These are phyloP conservation scores for Xylaria sp. DNA, from an alignment of 2,329 filamentous ascomycete species.

Conservation along the genomic window DNA sequence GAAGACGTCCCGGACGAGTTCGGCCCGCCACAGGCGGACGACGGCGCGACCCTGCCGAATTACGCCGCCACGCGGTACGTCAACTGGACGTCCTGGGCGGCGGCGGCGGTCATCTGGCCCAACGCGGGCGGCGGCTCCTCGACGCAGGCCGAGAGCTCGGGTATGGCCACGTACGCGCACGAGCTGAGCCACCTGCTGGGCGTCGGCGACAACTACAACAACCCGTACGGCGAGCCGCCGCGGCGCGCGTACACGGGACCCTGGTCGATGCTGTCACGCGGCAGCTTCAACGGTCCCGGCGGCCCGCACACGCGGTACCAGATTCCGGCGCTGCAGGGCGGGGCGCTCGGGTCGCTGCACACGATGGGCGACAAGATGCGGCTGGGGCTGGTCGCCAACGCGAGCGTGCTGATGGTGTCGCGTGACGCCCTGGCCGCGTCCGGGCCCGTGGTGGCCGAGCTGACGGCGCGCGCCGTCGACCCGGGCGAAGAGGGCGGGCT, in stretches of 20 bases:
- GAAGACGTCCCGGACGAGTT: conserved; percentile 53
- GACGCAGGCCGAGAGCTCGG: conserved; percentile 56
- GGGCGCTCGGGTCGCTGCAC: conserved; percentile 53
- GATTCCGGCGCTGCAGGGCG: conserved; percentile 52
- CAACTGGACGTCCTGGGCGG: conserved; percentile 56
- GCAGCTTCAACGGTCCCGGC: conserved; percentile 56
- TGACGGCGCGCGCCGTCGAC: conserved; percentile 52
- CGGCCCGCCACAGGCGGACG: conserved; percentile 49
- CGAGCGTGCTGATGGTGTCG: conserved; percentile 48
- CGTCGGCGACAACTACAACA: conserved; percentile 60
- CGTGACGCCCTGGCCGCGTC: conserved; percentile 45
- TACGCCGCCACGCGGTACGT: conserved; percentile 55
- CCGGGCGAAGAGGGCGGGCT: conserved; percentile 41
- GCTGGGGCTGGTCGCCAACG: conserved; percentile 50
- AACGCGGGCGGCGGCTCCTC: conserved; percentile 56
- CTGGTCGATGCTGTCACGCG: conserved; percentile 56
- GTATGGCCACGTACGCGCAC: conserved; percentile 57
- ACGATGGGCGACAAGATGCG: conserved; percentile 57
- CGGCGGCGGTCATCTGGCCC: conserved; percentile 55
- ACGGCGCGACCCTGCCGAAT: conserved; percentile 44
- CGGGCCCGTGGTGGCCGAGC: conserved; percentile 47
- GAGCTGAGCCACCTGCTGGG: conserved; percentile 55
- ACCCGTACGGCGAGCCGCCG: conserved; percentile 50
- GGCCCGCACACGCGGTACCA: conserved; percentile 57
- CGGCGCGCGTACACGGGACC: conserved; percentile 54